Percentiles rank a stretch among this genome's conserved stretches.
phyloP scores from a whole-genome alignment of 768 basidiomycete species.

The Hygrocybe coccinea region DNA sequence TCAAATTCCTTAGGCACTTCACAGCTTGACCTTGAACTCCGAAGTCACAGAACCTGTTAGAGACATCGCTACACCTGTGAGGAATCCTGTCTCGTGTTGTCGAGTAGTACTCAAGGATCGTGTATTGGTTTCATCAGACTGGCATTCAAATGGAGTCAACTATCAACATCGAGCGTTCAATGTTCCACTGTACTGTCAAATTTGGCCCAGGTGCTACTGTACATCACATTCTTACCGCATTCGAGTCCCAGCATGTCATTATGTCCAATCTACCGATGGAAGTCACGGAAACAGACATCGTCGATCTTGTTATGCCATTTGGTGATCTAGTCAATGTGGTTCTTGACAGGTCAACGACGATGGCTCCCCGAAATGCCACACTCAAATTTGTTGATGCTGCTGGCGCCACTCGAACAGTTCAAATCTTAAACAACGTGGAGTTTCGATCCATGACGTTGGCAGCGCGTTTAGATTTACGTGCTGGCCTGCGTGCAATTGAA shows the following conservation, averaged over 20 bases:
- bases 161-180: slow-evolving; percentile 15
- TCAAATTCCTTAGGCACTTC: no score
- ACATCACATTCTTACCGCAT: slow-evolving; percentile 30
- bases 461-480: slow-evolving; percentile 23
- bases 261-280: slow-evolving; percentile 39
- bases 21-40: no score
- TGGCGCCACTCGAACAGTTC: slow-evolving; percentile 32
- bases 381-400: slow-evolving; percentile 23
- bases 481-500: slow-evolving; percentile 5
- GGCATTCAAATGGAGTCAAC: not conserved
- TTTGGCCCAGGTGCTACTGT: slow-evolving; percentile 33
- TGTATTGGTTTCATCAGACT: not conserved
- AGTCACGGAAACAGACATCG: slow-evolving; percentile 26
- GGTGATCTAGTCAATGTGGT: slow-evolving; percentile 27
- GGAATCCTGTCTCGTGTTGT: no score
- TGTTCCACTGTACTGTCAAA: slow-evolving; percentile 27
- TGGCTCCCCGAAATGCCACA: slow-evolving; percentile 13
- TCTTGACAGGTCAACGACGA: slow-evolving; percentile 16
- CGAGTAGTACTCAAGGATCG: no score
- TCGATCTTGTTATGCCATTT: slow-evolving; percentile 26
- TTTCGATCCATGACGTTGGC: slow-evolving; percentile 24
- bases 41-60: no score
- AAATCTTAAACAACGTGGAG: slow-evolving; percentile 29
- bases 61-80: no score
- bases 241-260: slow-evolving; percentile 36